Percentiles rank a stretch among this genome's conserved stretches.
These are phyloP conservation scores for Scheffersomyces lignosus DNA, from an alignment of 805 yeast species.

Conservation along the genomic window DNA sequence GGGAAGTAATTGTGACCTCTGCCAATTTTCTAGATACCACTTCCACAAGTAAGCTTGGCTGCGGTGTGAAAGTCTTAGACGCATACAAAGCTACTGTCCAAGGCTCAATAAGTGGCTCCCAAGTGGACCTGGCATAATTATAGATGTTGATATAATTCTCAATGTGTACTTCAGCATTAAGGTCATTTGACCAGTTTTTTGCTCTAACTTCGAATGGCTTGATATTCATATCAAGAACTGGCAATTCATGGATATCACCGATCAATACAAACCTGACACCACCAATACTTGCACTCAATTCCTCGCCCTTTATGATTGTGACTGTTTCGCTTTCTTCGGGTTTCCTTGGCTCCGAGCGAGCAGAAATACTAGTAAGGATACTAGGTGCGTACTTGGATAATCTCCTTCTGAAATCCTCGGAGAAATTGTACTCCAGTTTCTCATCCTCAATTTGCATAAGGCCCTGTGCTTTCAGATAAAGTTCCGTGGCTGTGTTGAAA, in stretches of 20 bases:
- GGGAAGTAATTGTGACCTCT: slow-evolving; percentile 78
- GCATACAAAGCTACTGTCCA: slow-evolving; percentile 79
- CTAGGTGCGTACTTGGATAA: slow-evolving; percentile 71
- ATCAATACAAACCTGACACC: slow-evolving; percentile 81
- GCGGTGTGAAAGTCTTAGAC: slow-evolving; percentile 47
- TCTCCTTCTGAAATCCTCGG: slow-evolving; percentile 63
- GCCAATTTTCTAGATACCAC: slow-evolving; percentile 74
- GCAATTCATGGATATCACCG: slow-evolving; percentile 90
- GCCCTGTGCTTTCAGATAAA: slow-evolving; percentile 36
- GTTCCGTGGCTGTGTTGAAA: slow-evolving; percentile 66
- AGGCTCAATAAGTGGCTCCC: slow-evolving; percentile 94
- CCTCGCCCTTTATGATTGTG: slow-evolving; percentile 65
- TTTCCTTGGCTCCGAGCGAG: slow-evolving; percentile 18
- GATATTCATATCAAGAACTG: slow-evolving; percentile 75
- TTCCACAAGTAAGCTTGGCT: slow-evolving; percentile 57
- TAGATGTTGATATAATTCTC: slow-evolving; percentile 73
- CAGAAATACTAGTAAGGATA: slow-evolving; percentile 51
- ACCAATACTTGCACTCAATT: slow-evolving; percentile 60
- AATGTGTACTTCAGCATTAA: slow-evolving; percentile 65
- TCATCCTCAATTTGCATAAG: slow-evolving; percentile 8
- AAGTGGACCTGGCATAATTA: slow-evolving; percentile 84
- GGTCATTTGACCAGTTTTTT: slow-evolving; percentile 82
- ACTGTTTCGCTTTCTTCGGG: slow-evolving; percentile 9
- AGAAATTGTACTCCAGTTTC: slow-evolving; percentile 40
- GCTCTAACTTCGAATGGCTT: slow-evolving; percentile 68